phyloP scores from a whole-genome alignment of 2,329 filamentous ascomycete genomes.

The Botrytis pseudocinerea region DNA sequence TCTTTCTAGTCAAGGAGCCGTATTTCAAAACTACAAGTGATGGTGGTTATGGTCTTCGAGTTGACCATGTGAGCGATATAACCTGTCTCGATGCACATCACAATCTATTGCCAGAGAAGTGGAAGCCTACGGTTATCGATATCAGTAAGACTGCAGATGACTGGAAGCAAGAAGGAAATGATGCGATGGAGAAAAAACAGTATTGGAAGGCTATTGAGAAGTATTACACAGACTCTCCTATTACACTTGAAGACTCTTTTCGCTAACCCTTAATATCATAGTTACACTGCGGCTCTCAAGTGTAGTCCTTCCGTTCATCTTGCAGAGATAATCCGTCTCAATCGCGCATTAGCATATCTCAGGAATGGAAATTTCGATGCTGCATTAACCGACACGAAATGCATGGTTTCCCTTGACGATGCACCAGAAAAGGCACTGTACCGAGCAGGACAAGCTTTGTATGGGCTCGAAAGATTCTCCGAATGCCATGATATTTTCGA shows the following conservation, averaged over 20 bases:
- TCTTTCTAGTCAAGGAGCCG: slow-evolving; percentile 54
- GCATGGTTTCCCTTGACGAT: background rate
- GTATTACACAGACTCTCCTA: background rate
- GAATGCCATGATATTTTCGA: slow-evolving; percentile 23
- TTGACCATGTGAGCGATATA: slow-evolving; percentile 38
- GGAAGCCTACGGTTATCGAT: slow-evolving; percentile 10
- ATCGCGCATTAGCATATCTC: slow-evolving; percentile 43
- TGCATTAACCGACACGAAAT: slow-evolving; percentile 39
- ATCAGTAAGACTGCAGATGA: slow-evolving; percentile 13
- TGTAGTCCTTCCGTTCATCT: slow-evolving; percentile 40
- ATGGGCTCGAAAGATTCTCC: slow-evolving; percentile 21
- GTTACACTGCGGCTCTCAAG: slow-evolving; percentile 29
- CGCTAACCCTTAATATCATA: slow-evolving; percentile 30
- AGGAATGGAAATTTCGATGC: slow-evolving; percentile 42
- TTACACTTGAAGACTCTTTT: slow-evolving; percentile 29
- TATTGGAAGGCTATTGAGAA: slow-evolving; percentile 23
- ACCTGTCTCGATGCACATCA: slow-evolving; percentile 18
- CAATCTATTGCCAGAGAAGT: slow-evolving; percentile 12
- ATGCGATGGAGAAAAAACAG: slow-evolving; percentile 6
- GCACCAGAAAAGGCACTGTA: slow-evolving; percentile 23
- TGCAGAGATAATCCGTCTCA: slow-evolving; percentile 37
- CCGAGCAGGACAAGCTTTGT: slow-evolving; percentile 23
- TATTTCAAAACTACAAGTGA: slow-evolving; percentile 48
- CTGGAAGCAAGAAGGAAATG: slow-evolving; percentile 25
- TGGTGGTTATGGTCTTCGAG: slow-evolving; percentile 47